Percentiles rank a stretch among this genome's conserved stretches.
These are phyloP conservation scores for Bolboschoenus planiculmis DNA, from an alignment of 176 grass and related monocot genomes.

Conservation along the genomic window DNA sequence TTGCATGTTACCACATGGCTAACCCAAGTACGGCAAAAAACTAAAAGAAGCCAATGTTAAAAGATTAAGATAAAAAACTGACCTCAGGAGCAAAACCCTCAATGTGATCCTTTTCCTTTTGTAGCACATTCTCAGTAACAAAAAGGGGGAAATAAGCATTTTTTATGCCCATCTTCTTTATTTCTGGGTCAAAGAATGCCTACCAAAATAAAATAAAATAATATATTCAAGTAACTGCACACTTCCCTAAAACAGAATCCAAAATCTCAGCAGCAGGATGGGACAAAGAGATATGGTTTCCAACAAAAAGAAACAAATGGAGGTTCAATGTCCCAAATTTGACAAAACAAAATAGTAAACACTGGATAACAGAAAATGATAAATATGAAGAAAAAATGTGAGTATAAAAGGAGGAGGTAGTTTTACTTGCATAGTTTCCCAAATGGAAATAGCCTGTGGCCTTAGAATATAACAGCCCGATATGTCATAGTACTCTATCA, in stretches of 20 bases:
- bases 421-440: constrained; percentile 51
- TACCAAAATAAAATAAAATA: constrained; percentile 21
- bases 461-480: constrained; percentile 94
- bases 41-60: neutral
- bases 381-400: neutral
- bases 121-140: constrained; percentile 91
- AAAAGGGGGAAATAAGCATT: constrained; percentile 92
- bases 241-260: neutral
- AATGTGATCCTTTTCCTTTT: constrained; percentile 96
- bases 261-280: neutral
- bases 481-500: constrained; percentile 98
- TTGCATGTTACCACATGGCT: neutral
- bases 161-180: constrained; percentile 85
- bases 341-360: too few species aligned
- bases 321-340: too few species aligned
- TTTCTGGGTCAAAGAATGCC: constrained; percentile 91
- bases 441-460: constrained; percentile 84
- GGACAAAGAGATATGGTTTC: neutral
- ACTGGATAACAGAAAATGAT: neutral
- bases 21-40: neutral
- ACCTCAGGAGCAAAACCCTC: constrained; percentile 99
- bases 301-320: too few species aligned
- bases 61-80: constrained; percentile 11
- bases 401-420: neutral
- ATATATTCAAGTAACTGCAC: neutral